phyloP scores from a whole-genome alignment of 2,329 filamentous ascomycete species.

The Mollisiaceae sp. region DNA sequence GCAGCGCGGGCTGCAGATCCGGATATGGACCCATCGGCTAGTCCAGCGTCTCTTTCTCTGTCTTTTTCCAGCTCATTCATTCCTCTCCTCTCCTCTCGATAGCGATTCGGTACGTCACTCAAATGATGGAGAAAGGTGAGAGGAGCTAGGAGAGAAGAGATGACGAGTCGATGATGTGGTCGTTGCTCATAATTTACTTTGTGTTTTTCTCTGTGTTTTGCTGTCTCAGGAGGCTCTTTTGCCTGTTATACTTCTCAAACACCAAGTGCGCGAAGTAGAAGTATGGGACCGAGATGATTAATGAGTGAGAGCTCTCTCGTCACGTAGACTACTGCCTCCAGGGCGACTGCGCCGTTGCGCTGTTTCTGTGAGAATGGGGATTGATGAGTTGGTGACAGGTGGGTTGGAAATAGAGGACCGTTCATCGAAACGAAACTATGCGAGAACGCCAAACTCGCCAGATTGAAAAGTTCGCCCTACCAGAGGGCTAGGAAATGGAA shows the following conservation, averaged over 20 bases:
- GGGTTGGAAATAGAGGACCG: not conserved
- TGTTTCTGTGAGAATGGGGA: not conserved
- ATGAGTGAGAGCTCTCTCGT: constrained; percentile 3
- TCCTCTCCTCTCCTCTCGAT: not conserved
- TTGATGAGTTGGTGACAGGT: not conserved
- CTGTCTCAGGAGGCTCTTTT: constrained; percentile 26
- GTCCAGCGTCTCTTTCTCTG: constrained; percentile 9
- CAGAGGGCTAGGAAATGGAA: constrained; percentile 18
- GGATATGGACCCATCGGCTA: constrained; percentile 23
- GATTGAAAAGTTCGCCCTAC: constrained; percentile 10
- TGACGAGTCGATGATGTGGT: constrained; percentile 20
- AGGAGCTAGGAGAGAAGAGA: constrained; percentile 8
- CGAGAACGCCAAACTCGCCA: not conserved
- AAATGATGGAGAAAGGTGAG: not conserved
- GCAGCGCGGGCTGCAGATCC: constrained; percentile 24
- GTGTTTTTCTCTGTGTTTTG: not conserved
- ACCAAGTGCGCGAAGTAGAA: constrained; percentile 17
- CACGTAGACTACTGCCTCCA: constrained; percentile 13
- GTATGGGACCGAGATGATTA: constrained; percentile 9
- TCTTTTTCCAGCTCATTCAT: constrained; percentile 1
- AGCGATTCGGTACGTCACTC: not conserved
- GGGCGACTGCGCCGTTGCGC: constrained; percentile 4
- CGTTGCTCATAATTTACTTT: constrained; percentile 8
- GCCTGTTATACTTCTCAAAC: constrained; percentile 27
- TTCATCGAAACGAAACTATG: constrained; percentile 21